Percentiles rank a stretch among this genome's conserved stretches.
phyloP scores from a whole-genome alignment of 208 protist species.

The Leptomonas pyrrhocoris region DNA sequence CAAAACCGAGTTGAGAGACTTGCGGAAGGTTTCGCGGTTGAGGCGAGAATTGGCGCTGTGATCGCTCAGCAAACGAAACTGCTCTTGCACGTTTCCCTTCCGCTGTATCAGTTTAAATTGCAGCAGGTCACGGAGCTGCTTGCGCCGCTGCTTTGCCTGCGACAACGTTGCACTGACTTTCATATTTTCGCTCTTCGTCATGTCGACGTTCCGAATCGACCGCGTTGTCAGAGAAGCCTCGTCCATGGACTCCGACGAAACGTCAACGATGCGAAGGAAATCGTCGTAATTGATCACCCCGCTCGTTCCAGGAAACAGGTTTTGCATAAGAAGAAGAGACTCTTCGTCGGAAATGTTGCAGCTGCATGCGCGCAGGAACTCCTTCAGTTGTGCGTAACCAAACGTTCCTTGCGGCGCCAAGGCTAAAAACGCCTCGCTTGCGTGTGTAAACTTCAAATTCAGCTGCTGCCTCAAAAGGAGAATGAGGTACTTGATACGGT shows the following conservation, averaged over 20 bases:
- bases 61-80: conserved; percentile 78
- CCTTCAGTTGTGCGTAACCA: conserved; percentile 77
- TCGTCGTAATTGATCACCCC: conserved; percentile 81
- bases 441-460: conserved; percentile 74
- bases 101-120: conserved; percentile 85
- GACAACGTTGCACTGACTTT: conserved; percentile 41
- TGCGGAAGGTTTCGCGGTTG: conserved; percentile 73
- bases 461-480: conserved; percentile 83
- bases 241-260: conserved; percentile 69
- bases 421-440: conserved; percentile 72
- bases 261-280: conserved; percentile 75
- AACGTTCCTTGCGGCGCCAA: conserved; percentile 81
- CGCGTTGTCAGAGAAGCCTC: conserved; percentile 62
- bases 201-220: conserved; percentile 74
- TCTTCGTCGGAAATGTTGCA: conserved; percentile 85
- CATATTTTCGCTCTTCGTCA: conserved; percentile 52
- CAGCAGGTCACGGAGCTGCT: conserved; percentile 63
- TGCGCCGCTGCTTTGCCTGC: conserved; percentile 45
- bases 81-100: conserved; percentile 73
- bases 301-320: conserved; percentile 64
- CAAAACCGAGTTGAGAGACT: conserved; percentile 77
- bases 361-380: conserved; percentile 84
- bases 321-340: conserved; percentile 76
- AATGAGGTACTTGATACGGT: conserved; percentile 71
- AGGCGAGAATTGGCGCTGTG: conserved; percentile 74